Percentiles rank a stretch among this genome's conserved stretches.
Evolutionary conservation across 2,329 filamentous ascomycete species (phyloP).

Genomic region (Gremmenia infestans): DNA sequence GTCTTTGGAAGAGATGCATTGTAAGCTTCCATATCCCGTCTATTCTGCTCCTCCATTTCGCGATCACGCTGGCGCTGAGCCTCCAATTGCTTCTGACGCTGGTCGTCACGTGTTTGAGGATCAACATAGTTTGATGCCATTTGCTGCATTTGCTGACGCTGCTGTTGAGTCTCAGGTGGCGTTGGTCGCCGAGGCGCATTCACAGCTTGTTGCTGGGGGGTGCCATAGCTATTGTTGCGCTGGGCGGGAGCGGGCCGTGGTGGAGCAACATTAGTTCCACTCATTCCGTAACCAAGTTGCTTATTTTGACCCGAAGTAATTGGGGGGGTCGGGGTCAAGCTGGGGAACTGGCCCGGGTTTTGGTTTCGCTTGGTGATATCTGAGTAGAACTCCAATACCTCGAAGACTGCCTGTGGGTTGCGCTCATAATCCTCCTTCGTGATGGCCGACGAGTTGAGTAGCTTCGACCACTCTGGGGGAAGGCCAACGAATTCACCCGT

Average conservation of each 20-base stretch:
- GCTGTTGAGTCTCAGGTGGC: conserved; percentile 41
- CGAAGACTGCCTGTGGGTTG: conserved; percentile 81
- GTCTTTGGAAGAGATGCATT: conserved; percentile 84
- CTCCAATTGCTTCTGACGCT: conserved; percentile 58
- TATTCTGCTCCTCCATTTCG: conserved; percentile 60
- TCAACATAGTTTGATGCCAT: conserved; percentile 50
- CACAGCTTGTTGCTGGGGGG: conserved; percentile 14
- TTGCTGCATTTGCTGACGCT: conserved; percentile 54
- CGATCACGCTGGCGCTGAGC: conserved; percentile 47
- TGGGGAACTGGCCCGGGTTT: conserved; percentile 64
- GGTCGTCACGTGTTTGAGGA: conserved; percentile 45
- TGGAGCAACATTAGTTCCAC: conserved; percentile 55
- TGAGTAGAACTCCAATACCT: conserved; percentile 80
- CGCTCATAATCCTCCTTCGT: conserved; percentile 98
- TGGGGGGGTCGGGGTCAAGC: conserved; percentile 63
- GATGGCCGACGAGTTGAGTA: conserved; percentile 92
- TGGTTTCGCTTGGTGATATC: conserved; percentile 74
- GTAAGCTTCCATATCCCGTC: conserved; percentile 79
- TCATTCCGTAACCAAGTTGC: conserved; percentile 53
- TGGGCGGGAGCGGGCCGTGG: conserved; percentile 57
- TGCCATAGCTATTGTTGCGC: conserved; percentile 39
- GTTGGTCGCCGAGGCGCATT: conserved; percentile 40
- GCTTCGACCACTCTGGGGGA: conserved; percentile 93
- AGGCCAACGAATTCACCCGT: conserved; percentile 93
- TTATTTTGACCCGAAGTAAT: conserved; percentile 51